Evolutionary conservation across 768 basidiomycete species (phyloP).

Genomic region (Coprinopsis marcescibilis): DNA sequence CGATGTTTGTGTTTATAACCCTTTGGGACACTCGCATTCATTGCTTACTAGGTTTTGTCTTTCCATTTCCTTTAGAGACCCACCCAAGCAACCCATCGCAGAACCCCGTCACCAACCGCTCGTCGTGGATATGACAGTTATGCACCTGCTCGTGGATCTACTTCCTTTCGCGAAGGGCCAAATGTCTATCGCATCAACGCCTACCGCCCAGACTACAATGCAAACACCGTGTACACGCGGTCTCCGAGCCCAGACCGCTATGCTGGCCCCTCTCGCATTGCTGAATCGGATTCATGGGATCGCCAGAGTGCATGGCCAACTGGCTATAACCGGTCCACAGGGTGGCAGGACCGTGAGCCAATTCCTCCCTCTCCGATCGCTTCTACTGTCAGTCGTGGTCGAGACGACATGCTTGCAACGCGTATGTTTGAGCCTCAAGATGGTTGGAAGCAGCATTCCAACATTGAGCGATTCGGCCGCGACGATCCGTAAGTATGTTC

Average conservation of each 20-base stretch:
- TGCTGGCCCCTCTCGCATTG: conserved; percentile 28
- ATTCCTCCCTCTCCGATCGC: conserved; percentile 33
- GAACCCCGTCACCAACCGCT: conserved; percentile 44
- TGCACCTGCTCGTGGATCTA: conserved; percentile 32
- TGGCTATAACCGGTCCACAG: conserved; percentile 20
- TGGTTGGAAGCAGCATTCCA: conserved; percentile 60
- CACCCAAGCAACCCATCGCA: conserved; percentile 32
- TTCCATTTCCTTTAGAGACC: conserved; percentile 28
- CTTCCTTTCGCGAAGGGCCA: conserved; percentile 34
- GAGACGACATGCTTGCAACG: conserved; percentile 28
- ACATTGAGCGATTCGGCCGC: conserved; percentile 37
- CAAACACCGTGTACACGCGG: conserved; percentile 31
- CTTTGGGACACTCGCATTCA: conserved; percentile 8
- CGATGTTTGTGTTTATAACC: conserved; percentile 33
- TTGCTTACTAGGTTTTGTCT: conserved; percentile 6
- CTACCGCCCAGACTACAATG: conserved; percentile 24
- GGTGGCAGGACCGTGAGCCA: conserved; percentile 39
- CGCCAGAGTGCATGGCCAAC: conserved; percentile 36
- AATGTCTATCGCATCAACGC: conserved; percentile 39
- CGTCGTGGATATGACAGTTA: conserved; percentile 50
- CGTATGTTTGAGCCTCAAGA: conserved; percentile 73
- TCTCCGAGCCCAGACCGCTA: conserved; percentile 52
- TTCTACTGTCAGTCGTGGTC: conserved; percentile 22
- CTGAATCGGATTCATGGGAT: conserved; percentile 44
- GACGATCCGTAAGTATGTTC: conserved; percentile 32